Conservation (phyloP, 1,284 basidiomycete species). For the Anthracocystis panici-leucophaei region DNA sequence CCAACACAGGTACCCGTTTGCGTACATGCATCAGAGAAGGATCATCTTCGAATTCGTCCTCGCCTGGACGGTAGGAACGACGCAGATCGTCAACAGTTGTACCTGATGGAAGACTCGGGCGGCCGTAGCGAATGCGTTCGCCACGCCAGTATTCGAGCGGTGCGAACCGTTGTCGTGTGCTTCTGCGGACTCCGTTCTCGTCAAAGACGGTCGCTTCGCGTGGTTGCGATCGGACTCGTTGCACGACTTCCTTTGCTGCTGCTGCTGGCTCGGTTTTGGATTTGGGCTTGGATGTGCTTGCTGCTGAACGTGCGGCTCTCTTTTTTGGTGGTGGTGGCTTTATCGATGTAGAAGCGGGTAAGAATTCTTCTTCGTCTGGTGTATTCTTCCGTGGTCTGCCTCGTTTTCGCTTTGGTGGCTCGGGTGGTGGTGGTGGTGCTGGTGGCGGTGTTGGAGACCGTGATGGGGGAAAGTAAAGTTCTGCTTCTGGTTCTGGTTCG, state of each 20-base stretch:
- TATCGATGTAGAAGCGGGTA: not conserved
- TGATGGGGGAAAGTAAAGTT: constrained; percentile 2
- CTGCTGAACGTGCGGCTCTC: constrained; percentile 1
- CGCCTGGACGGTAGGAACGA: constrained; percentile 35
- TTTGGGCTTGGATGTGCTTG: constrained; percentile 28
- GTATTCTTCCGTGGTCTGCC: constrained; percentile 28
- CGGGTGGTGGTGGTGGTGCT: not conserved
- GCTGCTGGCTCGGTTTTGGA: constrained; percentile 25
- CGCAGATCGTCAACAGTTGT: constrained; percentile 28
- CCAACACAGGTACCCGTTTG: constrained; percentile 75
- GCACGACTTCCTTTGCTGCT: constrained; percentile 32
- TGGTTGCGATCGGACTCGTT: constrained; percentile 33
- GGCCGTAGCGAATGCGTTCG: constrained; percentile 83
- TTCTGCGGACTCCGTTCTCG: constrained; percentile 79
- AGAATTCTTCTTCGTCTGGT: constrained; percentile 5
- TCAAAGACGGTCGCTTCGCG: constrained; percentile 37
- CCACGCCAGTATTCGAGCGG: constrained; percentile 95
- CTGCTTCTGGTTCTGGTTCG: constrained; percentile 4
- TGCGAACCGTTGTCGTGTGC: constrained; percentile 78
- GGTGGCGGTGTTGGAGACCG: constrained; percentile 5
- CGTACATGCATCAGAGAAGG: constrained; percentile 33
- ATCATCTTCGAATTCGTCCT: constrained; percentile 57
- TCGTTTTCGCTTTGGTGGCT: constrained; percentile 30
- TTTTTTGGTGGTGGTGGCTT: not conserved
- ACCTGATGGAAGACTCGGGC: constrained; percentile 53